Evolutionary conservation across 192 early-diverging fungal species (phyloP), one percentile per base, ranked within the genome.

Genomic region (Fimicolochytrium jonesii): DNA sequence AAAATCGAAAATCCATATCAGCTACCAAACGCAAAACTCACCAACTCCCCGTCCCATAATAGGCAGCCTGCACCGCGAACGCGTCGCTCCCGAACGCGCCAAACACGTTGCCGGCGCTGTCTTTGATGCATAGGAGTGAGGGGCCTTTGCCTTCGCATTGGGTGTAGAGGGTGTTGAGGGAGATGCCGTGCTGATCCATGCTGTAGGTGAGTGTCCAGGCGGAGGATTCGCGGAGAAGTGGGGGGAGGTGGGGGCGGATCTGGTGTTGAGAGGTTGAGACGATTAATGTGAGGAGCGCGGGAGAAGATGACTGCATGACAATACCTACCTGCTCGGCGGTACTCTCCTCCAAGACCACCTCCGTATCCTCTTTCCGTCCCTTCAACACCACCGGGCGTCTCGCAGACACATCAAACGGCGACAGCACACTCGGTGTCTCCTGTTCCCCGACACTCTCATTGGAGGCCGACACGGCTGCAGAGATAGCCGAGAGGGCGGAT

Each of bases 161-260:
- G 51, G 50, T 29, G 65, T 88, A 91, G 63, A 98, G 77, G 1
- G 93, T 94, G 47, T 86, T 75, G 47, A 98, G 74, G 62, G 86
- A 89, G 51, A 92, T 90, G 3, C 96, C 96, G 67, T 98, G 92
- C 66, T 94, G 90, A 54, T 97, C 93, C 44, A 95, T 77, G 44
- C 88, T 90, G 70, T 98, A 98, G 2, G 94, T 66, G 28, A 98
- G 77, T 11, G 71, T 83, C 90, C 91, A 94, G 47, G 70, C 80
- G 35, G 85, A 71, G 3, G 90, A 74, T 60, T 95, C 78, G 32
- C 88, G 81, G 26, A 89, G 74, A 43, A 93, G 73, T 4, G 87
- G 83, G 4, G 94, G 93, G 36, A 98, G 69, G 49, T 82, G 50
- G 4, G 81, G 76, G n/a, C 88, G 87, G 45, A 97, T 65, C 91